Percentiles rank a stretch among this genome's conserved stretches.
Evolutionary conservation across 2,329 filamentous ascomycete species (phyloP).

Genomic region (Cercospora sp.): DNA sequence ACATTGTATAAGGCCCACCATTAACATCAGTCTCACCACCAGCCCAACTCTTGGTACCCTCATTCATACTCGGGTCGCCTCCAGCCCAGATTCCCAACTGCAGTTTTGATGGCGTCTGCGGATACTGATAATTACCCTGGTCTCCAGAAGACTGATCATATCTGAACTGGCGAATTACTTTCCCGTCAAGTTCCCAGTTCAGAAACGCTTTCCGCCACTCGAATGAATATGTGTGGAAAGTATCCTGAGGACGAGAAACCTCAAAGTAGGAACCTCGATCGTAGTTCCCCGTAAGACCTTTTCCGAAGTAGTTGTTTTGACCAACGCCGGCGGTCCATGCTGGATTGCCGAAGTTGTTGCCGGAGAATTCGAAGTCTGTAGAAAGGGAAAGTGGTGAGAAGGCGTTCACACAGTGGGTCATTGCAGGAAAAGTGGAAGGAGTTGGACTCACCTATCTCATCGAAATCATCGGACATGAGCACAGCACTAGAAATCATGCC

Average conservation of each 20-base stretch:
- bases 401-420: no score
- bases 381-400: neutral
- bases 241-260: constrained; percentile 42
- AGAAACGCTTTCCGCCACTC: constrained; percentile 66
- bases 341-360: constrained; percentile 25
- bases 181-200: constrained; percentile 63
- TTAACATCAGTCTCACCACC: constrained; percentile 19
- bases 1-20: constrained; percentile 18
- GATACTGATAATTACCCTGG: constrained; percentile 23
- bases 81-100: constrained; percentile 24
- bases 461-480: constrained; percentile 41
- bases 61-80: constrained; percentile 13
- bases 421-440: no score
- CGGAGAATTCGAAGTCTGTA: constrained; percentile 51
- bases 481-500: constrained; percentile 22
- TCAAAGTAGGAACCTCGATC: constrained; percentile 44
- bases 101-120: constrained; percentile 25
- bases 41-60: constrained; percentile 18
- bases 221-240: constrained; percentile 66
- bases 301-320: constrained; percentile 57
- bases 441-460: constrained; percentile 45
- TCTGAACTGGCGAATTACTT: constrained; percentile 47
- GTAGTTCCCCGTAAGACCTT: constrained; percentile 55
- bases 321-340: constrained; percentile 32
- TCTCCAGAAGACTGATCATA: constrained; percentile 13